Evolutionary conservation across 768 basidiomycete genomes (phyloP), one percentile per base, ranked within the genome.

Genomic region (Collybia sp.): DNA sequence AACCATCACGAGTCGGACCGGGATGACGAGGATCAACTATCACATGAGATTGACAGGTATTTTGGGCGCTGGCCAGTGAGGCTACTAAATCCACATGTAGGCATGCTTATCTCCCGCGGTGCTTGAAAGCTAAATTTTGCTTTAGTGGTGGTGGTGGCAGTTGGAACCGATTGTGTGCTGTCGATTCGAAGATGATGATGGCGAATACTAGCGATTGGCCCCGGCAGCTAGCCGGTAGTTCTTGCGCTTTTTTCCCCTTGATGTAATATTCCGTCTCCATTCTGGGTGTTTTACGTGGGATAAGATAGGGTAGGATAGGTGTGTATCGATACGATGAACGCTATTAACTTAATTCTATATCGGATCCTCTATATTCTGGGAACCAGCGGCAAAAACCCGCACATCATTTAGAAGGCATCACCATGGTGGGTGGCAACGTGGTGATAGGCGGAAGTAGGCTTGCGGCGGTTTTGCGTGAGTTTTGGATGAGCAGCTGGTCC

Each of bases 391-490:
- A 12, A 9, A 19, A 38, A 38, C 8, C 25, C 25, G 25, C 25
- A 25, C 25, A 38, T 38, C 37, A 38, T 62, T 43, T 68, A 66
- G 10, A 37, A n/a, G 85, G 85, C 56, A 90, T 73, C 34, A 87
- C 76, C 95, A 96, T 97, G 5, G 91, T 90, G 1, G 88, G 85
- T 3, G 95, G 95, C 18, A 98, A 76, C n/a, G 90, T 92, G 17
- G 81, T 85, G 56, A 94, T 66, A 12, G 88, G 74, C 15, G 94
- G 92, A n/a, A 98, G 77, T 32, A 93, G 69, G 41, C 79, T 69
- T 6, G 85, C 77, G 1, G 94, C 80, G 1, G 84, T 71, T 60
- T 75, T 75, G 42, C 95, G 82, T 8, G 93, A 75, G 53, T 92
- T 89, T 68, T 98, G 95, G 47, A 90, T 82, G 34, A 97, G 76